Conservation (phyloP, 768 basidiomycete genomes). For the Cyclocybe aegerita region DNA sequence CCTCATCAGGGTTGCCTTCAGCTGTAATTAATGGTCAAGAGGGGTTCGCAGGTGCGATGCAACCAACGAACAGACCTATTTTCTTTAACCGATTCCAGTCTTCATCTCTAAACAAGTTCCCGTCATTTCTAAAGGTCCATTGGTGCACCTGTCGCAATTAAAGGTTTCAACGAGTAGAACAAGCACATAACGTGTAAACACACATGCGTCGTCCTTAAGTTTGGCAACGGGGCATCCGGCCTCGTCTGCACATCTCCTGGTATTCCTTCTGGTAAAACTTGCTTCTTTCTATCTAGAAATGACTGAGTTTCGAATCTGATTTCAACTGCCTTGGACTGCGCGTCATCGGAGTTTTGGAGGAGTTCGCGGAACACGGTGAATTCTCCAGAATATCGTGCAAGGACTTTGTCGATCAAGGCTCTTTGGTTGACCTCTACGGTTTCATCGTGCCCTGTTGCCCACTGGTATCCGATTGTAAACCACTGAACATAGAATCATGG, state of each 20-base stretch:
- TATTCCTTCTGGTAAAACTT: slow-evolving; percentile 11
- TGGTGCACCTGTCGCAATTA: slow-evolving; percentile 54
- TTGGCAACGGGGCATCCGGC: slow-evolving; percentile 37
- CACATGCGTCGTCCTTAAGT: slow-evolving; percentile 64
- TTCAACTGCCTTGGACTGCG: slow-evolving; percentile 71
- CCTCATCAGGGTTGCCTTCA: slow-evolving; percentile 91
- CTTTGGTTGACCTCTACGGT: slow-evolving; percentile 92
- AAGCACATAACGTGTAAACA: slow-evolving; percentile 15
- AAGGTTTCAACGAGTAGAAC: background rate
- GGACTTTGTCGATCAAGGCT: slow-evolving; percentile 95
- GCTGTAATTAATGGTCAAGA: slow-evolving; percentile 39
- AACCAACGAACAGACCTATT: slow-evolving; percentile 57
- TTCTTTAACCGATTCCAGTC: slow-evolving; percentile 91
- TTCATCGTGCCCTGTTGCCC: slow-evolving; percentile 68
- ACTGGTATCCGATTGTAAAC: slow-evolving; percentile 25
- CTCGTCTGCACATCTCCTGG: background rate
- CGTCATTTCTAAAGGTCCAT: slow-evolving; percentile 90
- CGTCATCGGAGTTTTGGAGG: slow-evolving; percentile 95
- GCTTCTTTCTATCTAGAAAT: slow-evolving; percentile 34
- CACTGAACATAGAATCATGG: no score
- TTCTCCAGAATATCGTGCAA: slow-evolving; percentile 94
- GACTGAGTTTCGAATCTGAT: slow-evolving; percentile 74
- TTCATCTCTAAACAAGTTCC: slow-evolving; percentile 75
- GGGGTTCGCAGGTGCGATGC: background rate
- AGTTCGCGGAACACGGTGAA: slow-evolving; percentile 85